Conservation (phyloP, 2,329 filamentous ascomycete genomes). For the Colletotrichum godetiae region DNA sequence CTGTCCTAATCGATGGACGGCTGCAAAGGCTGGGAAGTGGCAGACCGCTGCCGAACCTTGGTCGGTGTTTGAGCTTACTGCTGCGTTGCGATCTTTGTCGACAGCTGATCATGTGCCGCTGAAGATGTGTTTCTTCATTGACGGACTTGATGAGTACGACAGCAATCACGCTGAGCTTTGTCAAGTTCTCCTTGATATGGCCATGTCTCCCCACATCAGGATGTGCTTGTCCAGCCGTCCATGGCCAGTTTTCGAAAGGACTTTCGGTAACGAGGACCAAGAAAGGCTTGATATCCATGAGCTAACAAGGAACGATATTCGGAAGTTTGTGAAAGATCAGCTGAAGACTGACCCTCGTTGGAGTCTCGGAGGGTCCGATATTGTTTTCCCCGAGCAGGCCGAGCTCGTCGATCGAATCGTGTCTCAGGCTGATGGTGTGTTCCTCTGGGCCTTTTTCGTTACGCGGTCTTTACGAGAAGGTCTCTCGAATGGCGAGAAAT, state of each 20-base stretch:
- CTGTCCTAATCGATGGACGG: neutral
- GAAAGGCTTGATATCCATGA: constrained; percentile 42
- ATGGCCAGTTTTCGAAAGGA: constrained; percentile 42
- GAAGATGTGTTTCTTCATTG: constrained; percentile 43
- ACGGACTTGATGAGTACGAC: constrained; percentile 48
- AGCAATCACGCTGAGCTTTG: constrained; percentile 43
- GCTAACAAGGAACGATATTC: constrained; percentile 44
- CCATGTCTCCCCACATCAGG: constrained; percentile 38
- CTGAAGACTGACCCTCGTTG: neutral
- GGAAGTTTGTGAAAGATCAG: constrained; percentile 33
- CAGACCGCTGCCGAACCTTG: neutral
- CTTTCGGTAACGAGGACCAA: constrained; percentile 35
- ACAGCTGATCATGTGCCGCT: constrained; percentile 5
- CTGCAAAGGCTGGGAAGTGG: neutral
- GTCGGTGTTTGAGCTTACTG: neutral
- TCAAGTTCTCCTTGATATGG: constrained; percentile 39
- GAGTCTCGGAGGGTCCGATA: neutral
- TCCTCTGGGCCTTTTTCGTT: neutral
- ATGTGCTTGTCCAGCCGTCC: constrained; percentile 48
- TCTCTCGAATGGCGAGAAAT: neutral
- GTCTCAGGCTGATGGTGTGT: neutral
- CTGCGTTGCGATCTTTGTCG: neutral
- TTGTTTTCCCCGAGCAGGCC: neutral
- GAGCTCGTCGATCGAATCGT: neutral
- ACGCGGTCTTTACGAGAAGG: neutral